phyloP scores from a whole-genome alignment of 2,329 filamentous ascomycete species.

The Penicillium sp. region DNA sequence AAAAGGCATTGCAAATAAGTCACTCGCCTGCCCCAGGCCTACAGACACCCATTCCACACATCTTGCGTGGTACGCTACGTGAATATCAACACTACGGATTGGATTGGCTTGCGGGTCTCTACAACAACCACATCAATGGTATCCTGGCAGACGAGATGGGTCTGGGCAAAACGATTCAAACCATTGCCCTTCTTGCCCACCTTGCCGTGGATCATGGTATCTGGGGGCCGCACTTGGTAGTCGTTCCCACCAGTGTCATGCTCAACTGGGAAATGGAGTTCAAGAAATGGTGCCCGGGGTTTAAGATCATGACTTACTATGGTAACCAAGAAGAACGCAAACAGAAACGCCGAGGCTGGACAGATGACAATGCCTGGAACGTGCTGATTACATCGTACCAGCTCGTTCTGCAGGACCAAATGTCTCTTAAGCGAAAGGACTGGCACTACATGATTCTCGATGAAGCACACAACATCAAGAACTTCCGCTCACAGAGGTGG shows the following conservation, averaged over 20 bases:
- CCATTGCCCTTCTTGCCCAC: constrained; percentile 88
- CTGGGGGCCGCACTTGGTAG: constrained; percentile 93
- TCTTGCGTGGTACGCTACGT: constrained; percentile 82
- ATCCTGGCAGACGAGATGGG: constrained; percentile 99
- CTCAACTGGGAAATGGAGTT: constrained; percentile 99
- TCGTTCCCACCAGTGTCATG: constrained; percentile 97
- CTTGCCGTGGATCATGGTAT: constrained; percentile 84
- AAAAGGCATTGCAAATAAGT: constrained; percentile 35
- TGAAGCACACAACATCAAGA: constrained; percentile 99
- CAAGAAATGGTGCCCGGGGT: constrained; percentile 95
- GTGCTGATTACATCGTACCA: constrained; percentile 98
- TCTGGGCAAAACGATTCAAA: constrained; percentile 96
- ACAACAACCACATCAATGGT: constrained; percentile 88
- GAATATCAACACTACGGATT: constrained; percentile 97
- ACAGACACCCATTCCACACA: constrained; percentile 73
- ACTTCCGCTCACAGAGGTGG: constrained; percentile 97
- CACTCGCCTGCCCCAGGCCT: constrained; percentile 42
- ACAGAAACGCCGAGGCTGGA: constrained; percentile 88
- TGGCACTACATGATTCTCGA: constrained; percentile 99
- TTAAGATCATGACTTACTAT: constrained; percentile 97
- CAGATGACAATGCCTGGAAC: constrained; percentile 89
- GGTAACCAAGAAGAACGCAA: constrained; percentile 90
- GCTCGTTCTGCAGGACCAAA: constrained; percentile 87
- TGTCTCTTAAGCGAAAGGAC: constrained; percentile 83
- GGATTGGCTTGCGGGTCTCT: constrained; percentile 92